Evolutionary conservation across 805 yeast species (phyloP).

Genomic region (Barnettozyma sucrosica): DNA sequence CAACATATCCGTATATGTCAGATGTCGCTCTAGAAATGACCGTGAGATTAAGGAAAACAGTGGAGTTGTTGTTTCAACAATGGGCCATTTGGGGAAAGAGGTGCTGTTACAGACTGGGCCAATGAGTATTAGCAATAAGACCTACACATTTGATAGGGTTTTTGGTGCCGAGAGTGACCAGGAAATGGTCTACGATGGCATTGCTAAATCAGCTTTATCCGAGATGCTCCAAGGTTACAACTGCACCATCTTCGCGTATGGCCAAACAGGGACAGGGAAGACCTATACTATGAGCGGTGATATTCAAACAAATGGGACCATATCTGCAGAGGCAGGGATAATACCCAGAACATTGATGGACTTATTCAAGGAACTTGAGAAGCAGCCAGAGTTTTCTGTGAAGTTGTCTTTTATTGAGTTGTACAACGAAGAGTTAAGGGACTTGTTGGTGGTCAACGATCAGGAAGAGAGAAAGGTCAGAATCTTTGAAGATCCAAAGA

Average conservation of each 20-base stretch:
- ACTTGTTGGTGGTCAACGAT: conserved; percentile 41
- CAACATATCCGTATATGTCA: conserved; percentile 49
- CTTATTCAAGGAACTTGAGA: conserved; percentile 45
- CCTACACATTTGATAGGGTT: conserved; percentile 69
- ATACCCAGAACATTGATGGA: conserved; percentile 54
- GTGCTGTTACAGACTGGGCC: conserved; percentile 40
- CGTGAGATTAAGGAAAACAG: conserved; percentile 50
- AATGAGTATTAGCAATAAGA: conserved; percentile 33
- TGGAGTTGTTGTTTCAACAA: conserved; percentile 48
- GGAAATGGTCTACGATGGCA: conserved; percentile 54
- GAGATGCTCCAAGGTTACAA: conserved; percentile 70
- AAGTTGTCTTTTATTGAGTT: conserved; percentile 73
- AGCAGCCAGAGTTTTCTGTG: conserved; percentile 49
- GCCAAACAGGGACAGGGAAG: conserved; percentile 86
- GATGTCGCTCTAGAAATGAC: conserved; percentile 51
- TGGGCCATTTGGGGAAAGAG: conserved; percentile 40
- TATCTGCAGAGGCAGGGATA: conserved; percentile 49
- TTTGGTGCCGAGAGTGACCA: conserved; percentile 82
- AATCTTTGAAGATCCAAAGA: conserved; percentile 43
- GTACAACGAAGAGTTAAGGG: conserved; percentile 76
- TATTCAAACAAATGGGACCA: conserved; percentile 36
- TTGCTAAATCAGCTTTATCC: conserved; percentile 50
- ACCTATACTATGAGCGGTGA: conserved; percentile 74
- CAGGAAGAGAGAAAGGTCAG: conserved; percentile 42
- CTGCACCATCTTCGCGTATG: conserved; percentile 79